A percentile compares a stretch with the other conserved stretches of the same genome.
Evolutionary conservation across 345 rosid species (phyloP).

Genomic region (Anastatica hierochuntica): DNA sequence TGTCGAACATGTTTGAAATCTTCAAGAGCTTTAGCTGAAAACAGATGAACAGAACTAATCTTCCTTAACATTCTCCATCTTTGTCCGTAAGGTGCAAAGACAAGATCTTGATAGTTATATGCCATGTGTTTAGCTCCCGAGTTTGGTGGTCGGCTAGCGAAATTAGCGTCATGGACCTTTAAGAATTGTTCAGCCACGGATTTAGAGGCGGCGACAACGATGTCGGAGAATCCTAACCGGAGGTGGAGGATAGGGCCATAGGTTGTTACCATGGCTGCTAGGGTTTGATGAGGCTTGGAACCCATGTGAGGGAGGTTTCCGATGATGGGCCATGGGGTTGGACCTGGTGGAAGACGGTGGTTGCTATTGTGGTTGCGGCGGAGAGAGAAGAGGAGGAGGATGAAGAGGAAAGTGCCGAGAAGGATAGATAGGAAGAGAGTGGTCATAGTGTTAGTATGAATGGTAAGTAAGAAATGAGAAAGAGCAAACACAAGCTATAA

Average conservation of each 20-base stretch:
- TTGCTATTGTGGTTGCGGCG: constrained; percentile 12
- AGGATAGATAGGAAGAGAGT: constrained; percentile 27
- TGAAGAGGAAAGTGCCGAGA: constrained; percentile 24
- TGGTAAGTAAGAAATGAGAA: constrained; percentile 15
- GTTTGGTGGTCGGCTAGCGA: constrained; percentile 84
- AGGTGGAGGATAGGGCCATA: constrained; percentile 83
- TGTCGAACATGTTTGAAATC: constrained; percentile 67
- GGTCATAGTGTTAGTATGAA: constrained; percentile 19
- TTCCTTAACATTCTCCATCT: constrained; percentile 85
- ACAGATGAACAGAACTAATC: constrained; percentile 70
- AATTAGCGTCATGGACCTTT: constrained; percentile 66
- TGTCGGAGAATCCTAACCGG: constrained; percentile 60
- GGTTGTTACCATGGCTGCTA: constrained; percentile 42
- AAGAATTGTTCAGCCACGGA: constrained; percentile 76
- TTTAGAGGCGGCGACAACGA: constrained; percentile 77
- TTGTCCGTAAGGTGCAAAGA: constrained; percentile 83
- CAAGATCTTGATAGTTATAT: constrained; percentile 84
- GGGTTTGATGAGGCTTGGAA: constrained; percentile 54
- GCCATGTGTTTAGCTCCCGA: constrained; percentile 85
- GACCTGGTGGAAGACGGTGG: constrained; percentile 72
- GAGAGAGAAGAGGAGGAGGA: constrained; percentile 3
- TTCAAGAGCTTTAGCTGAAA: constrained; percentile 82
- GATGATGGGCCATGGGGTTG: constrained; percentile 73
- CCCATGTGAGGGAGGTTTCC: constrained; percentile 93
- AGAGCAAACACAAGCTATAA: neutral